These are phyloP conservation scores for Diaporthe sp. DNA, from an alignment of 2,329 filamentous ascomycete genomes.

Conservation along the genomic window DNA sequence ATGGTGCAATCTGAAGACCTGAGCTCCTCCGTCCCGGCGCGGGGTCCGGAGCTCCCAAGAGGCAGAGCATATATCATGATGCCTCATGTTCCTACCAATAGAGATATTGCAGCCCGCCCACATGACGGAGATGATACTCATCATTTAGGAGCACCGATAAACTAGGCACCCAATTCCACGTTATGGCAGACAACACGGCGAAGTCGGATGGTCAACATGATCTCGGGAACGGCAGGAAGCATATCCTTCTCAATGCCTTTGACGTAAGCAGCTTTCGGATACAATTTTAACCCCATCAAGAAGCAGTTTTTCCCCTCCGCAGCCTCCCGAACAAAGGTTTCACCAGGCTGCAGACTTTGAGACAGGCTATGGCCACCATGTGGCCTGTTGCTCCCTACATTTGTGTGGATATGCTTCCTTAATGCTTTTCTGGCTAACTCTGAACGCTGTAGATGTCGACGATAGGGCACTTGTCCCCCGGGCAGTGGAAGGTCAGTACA, in stretches of 20 bases:
- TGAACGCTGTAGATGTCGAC: too few species aligned
- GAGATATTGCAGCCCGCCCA: too few species aligned
- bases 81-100: not conserved
- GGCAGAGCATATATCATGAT: constrained; percentile 4
- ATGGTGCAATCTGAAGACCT: not conserved
- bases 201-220: constrained; percentile 17
- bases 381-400: too few species aligned
- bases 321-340: too few species aligned
- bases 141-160: too few species aligned
- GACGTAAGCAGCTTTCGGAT: too few species aligned
- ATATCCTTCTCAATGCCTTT: constrained; percentile 74
- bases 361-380: too few species aligned
- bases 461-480: constrained; percentile 73
- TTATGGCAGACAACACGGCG: constrained; percentile 29
- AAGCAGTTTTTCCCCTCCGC: too few species aligned
- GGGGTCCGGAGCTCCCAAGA: not conserved
- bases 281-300: too few species aligned
- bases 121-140: not conserved
- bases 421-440: too few species aligned
- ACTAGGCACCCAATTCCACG: not conserved
- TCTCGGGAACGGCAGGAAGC: constrained; percentile 55
- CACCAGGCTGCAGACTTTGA: too few species aligned
- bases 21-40: not conserved
- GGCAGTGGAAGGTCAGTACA: constrained; percentile 73
- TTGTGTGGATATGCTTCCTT: too few species aligned